A percentile compares a stretch with the other conserved stretches of the same genome.
phyloP scores from a whole-genome alignment of 495 filamentous ascomycete genomes.

The Monascus purpureus region DNA sequence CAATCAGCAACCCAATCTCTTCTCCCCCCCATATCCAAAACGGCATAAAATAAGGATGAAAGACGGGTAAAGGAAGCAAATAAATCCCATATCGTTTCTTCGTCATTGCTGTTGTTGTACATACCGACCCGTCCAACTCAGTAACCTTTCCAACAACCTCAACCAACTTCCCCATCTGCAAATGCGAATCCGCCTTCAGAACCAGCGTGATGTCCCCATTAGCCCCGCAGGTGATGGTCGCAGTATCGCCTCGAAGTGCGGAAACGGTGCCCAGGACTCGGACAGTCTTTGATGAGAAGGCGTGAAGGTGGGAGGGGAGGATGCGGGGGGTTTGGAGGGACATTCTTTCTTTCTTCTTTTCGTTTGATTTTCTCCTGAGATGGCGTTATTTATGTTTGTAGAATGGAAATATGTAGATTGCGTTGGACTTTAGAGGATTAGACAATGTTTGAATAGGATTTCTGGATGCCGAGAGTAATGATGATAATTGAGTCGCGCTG shows the following conservation, averaged over 20 bases:
- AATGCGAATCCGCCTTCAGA: slow-evolving; percentile 68
- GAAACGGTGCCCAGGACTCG: slow-evolving; percentile 77
- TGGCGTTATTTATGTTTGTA: too few species aligned
- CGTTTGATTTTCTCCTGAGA: too few species aligned
- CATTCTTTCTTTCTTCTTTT: slow-evolving; percentile 15
- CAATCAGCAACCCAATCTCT: background rate
- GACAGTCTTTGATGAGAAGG: slow-evolving; percentile 55
- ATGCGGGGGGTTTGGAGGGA: slow-evolving; percentile 54
- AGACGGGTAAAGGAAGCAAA: too few species aligned
- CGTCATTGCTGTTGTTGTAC: too few species aligned
- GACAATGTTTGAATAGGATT: too few species aligned
- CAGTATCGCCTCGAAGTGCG: slow-evolving; percentile 67
- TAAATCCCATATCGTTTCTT: too few species aligned
- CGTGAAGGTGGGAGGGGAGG: slow-evolving; percentile 50
- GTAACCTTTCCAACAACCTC: slow-evolving; percentile 92
- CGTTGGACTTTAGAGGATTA: too few species aligned
- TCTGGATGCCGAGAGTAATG: too few species aligned
- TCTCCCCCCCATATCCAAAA: slow-evolving; percentile 30
- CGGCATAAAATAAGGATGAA: too few species aligned
- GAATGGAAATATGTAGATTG: too few species aligned
- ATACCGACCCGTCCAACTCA: slow-evolving; percentile 25
- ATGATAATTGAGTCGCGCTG: too few species aligned
- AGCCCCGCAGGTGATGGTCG: slow-evolving; percentile 53
- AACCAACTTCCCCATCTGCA: slow-evolving; percentile 62
- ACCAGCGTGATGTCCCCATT: slow-evolving; percentile 56